Conservation (phyloP, 140 eudicot species). For the Ambrosia hybrid region DNA sequence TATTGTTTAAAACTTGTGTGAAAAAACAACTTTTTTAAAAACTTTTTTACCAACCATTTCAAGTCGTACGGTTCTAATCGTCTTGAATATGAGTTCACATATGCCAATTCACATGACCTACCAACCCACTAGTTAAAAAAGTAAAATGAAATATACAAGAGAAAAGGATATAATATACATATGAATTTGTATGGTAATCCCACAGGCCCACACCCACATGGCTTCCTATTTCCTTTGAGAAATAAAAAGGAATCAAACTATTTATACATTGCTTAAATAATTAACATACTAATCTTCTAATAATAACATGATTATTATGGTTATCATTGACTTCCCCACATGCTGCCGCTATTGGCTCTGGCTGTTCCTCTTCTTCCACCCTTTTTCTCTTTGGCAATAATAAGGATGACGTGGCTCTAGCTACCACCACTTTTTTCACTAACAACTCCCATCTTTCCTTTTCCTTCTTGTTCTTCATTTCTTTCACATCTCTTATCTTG, state of each 20-base stretch:
- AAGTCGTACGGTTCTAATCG: too few relatives aligned
- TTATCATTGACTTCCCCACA: conserved; percentile 20
- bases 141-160: not conserved
- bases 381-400: conserved; percentile 62
- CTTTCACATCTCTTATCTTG: conserved; percentile 43
- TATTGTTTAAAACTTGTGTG: too few relatives aligned
- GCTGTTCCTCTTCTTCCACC: conserved; percentile 61
- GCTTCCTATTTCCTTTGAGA: conserved; percentile 10
- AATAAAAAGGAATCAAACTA: conserved; percentile 12
- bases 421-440: conserved; percentile 69
- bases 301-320: conserved; percentile 9
- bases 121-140: conserved; percentile 6
- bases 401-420: conserved; percentile 68
- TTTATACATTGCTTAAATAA: conserved; percentile 13
- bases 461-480: conserved; percentile 39
- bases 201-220: conserved; percentile 11
- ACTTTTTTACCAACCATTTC: too few relatives aligned
- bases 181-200: conserved; percentile 12
- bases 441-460: conserved; percentile 62
- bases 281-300: conserved; percentile 26
- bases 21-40: too few relatives aligned
- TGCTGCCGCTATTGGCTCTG: conserved; percentile 36
- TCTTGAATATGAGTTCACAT: too few relatives aligned
- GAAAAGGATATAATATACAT: conserved; percentile 9
- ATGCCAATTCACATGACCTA: not conserved